Conservation (phyloP, 2,329 filamentous ascomycete genomes). For the Huntiella savannae region DNA sequence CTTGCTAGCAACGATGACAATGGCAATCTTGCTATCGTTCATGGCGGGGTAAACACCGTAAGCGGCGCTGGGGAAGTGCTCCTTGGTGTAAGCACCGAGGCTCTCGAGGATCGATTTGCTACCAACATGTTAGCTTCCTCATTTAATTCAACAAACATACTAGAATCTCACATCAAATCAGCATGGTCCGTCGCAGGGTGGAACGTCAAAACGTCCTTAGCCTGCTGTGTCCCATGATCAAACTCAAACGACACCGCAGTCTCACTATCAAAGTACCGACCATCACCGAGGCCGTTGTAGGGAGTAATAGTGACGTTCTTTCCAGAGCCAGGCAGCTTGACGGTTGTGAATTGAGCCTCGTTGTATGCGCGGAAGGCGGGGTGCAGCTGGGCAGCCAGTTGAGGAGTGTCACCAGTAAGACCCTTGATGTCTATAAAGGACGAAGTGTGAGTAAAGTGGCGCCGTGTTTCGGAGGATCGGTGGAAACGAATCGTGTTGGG, state of each 20-base stretch:
- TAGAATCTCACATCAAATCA: constrained; percentile 52
- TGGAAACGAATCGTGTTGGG: not conserved
- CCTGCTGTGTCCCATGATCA: constrained; percentile 69
- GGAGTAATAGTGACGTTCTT: constrained; percentile 57
- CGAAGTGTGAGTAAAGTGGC: not conserved
- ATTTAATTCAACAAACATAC: constrained; percentile 5
- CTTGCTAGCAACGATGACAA: constrained; percentile 83
- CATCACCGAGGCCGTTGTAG: constrained; percentile 63
- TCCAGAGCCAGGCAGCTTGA: constrained; percentile 74
- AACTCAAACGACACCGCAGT: constrained; percentile 76
- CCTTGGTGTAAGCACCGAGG: constrained; percentile 54
- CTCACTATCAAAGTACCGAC: constrained; percentile 78
- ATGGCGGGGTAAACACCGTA: constrained; percentile 70
- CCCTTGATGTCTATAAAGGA: constrained; percentile 60
- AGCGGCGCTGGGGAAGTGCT: constrained; percentile 72
- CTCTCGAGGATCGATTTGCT: constrained; percentile 67
- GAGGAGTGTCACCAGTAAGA: constrained; percentile 51
- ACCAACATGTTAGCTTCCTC: not conserved
- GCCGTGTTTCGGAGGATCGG: not conserved
- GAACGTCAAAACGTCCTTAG: constrained; percentile 64
- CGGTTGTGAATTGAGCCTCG: constrained; percentile 76
- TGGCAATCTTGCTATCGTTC: constrained; percentile 54
- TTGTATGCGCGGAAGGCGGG: constrained; percentile 91
- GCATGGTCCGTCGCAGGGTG: constrained; percentile 55
- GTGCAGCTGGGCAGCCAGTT: constrained; percentile 50